Evolutionary conservation across 306 rosid species (phyloP).

Genomic region (Castanospermum australe): DNA sequence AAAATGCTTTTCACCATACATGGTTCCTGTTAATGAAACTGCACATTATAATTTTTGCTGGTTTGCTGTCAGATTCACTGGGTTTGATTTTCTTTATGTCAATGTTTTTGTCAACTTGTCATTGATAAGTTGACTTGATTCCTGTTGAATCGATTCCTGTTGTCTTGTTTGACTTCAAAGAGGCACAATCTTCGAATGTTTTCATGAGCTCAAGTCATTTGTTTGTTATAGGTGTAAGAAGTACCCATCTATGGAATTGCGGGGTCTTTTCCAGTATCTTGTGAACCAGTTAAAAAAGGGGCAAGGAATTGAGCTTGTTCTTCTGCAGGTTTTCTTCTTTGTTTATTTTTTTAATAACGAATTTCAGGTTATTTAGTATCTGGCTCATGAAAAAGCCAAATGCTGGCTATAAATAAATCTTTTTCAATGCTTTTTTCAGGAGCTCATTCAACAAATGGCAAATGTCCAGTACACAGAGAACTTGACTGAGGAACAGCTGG

Average conservation of each 20-base stretch:
- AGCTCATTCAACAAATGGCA: constrained; percentile 99
- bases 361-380: not conserved
- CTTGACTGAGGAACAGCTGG: constrained; percentile 95
- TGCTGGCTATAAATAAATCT: not conserved
- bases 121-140: not conserved
- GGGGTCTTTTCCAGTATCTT: constrained; percentile 98
- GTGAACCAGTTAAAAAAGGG: constrained; percentile 95
- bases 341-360: not conserved
- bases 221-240: constrained; percentile 77
- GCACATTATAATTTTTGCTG: not conserved
- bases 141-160: not conserved
- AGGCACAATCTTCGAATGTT: constrained; percentile 12
- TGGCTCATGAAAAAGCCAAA: constrained; percentile 8
- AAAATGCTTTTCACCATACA: not conserved
- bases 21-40: not conserved
- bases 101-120: not conserved
- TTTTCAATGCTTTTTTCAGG: constrained; percentile 53
- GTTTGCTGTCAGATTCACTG: not conserved
- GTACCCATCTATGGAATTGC: constrained; percentile 97
- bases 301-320: constrained; percentile 92
- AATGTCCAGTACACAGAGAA: constrained; percentile 96
- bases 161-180: no score
- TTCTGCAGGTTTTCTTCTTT: constrained; percentile 72
- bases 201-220: constrained; percentile 9
- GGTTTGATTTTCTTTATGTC: not conserved